A percentile compares a stretch with the other conserved stretches of the same genome.
Evolutionary conservation across 768 basidiomycete species (phyloP).

Genomic region (Pleurotus platypus): DNA sequence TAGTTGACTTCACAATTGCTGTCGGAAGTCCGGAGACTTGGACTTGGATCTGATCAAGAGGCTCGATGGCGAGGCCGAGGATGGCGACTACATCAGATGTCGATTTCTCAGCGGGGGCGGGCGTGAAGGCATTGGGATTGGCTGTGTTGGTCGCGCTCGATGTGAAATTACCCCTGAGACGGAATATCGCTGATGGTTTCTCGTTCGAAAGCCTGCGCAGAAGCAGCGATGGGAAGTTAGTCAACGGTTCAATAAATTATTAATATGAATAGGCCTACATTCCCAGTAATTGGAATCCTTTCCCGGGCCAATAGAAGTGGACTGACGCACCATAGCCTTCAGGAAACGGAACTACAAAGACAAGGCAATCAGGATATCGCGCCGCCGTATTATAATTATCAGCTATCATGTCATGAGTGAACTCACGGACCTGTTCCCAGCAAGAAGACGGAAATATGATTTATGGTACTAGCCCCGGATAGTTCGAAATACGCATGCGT

Average conservation of each 20-base stretch:
- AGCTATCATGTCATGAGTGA: background rate
- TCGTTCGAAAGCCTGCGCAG: slow-evolving; percentile 76
- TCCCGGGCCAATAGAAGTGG: slow-evolving; percentile 84
- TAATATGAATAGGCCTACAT: slow-evolving; percentile 47
- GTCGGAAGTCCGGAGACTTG: slow-evolving; percentile 51
- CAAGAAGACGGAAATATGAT: slow-evolving; percentile 84
- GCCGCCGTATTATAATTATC: slow-evolving; percentile 1
- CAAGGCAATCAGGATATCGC: background rate
- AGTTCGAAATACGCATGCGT: slow-evolving; percentile 82
- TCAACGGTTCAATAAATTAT: background rate
- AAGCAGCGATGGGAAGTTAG: background rate
- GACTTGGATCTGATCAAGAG: slow-evolving; percentile 54
- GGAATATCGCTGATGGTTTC: slow-evolving; percentile 87
- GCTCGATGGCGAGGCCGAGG: slow-evolving; percentile 80
- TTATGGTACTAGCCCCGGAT: slow-evolving; percentile 65
- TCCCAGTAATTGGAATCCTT: slow-evolving; percentile 82
- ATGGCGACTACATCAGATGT: slow-evolving; percentile 58
- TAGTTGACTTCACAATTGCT: slow-evolving; percentile 16
- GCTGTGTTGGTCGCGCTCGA: slow-evolving; percentile 29
- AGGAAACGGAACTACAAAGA: slow-evolving; percentile 63
- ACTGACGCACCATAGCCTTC: slow-evolving; percentile 82
- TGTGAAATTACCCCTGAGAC: slow-evolving; percentile 63
- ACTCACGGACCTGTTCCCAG: slow-evolving; percentile 62
- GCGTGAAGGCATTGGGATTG: slow-evolving; percentile 34
- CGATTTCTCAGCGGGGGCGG: slow-evolving; percentile 28